Evolutionary conservation across 1,284 basidiomycete genomes (phyloP).

Genomic region (Peniophora sp.): DNA sequence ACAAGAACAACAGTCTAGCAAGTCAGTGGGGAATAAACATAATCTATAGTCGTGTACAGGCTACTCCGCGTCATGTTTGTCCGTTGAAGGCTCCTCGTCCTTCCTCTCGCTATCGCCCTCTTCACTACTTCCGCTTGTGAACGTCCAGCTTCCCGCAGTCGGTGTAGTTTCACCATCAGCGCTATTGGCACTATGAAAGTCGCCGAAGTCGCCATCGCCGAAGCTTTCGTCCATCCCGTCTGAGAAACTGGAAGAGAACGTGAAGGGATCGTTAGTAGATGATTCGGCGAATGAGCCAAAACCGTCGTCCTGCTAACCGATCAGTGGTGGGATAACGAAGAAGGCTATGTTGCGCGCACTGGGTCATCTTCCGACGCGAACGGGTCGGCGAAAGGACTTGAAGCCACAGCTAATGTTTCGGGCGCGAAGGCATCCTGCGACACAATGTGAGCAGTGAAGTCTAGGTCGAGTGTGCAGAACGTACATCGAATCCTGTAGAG

Average conservation of each 20-base stretch:
- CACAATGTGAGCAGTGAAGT: not conserved
- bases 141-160: slow-evolving; percentile 62
- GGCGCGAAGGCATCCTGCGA: slow-evolving; percentile 25
- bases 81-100: not conserved
- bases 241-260: slow-evolving; percentile 46
- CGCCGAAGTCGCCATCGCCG: slow-evolving; percentile 60
- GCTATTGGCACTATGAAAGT: slow-evolving; percentile 60
- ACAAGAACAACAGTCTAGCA: not conserved
- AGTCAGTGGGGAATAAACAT: not conserved
- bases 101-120: slow-evolving; percentile 4
- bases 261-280: slow-evolving; percentile 52
- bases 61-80: not conserved
- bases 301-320: slow-evolving; percentile 35
- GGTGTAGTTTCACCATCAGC: slow-evolving; percentile 54
- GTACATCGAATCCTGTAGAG: slow-evolving; percentile 51
- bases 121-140: slow-evolving; percentile 29
- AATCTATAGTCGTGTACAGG: not conserved
- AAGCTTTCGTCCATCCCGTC: slow-evolving; percentile 54
- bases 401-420: slow-evolving; percentile 3
- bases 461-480: no score
- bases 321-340: slow-evolving; percentile 1
- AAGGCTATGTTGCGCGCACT: slow-evolving; percentile 25
- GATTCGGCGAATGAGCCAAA: slow-evolving; percentile 75
- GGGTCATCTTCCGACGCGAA: slow-evolving; percentile 31
- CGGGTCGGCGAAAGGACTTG: slow-evolving; percentile 13